Percentiles rank a stretch among this genome's conserved stretches.
Conservation (phyloP, 2,329 filamentous ascomycete species). For the Aspergillus nomiae region DNA sequence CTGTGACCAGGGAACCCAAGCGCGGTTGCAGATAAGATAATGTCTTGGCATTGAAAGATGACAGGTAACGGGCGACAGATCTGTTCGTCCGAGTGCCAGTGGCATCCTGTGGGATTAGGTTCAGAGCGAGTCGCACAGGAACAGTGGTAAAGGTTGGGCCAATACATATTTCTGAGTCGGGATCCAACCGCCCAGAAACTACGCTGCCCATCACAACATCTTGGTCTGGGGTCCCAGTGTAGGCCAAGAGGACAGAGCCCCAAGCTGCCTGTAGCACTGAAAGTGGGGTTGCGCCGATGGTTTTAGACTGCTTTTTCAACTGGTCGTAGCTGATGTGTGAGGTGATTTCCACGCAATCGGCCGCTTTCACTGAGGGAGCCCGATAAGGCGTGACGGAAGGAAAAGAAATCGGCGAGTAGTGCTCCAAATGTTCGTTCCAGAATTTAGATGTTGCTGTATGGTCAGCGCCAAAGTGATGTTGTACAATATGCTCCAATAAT, state of each 20-base stretch:
- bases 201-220: constrained; percentile 40
- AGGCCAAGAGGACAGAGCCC: constrained; percentile 35
- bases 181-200: constrained; percentile 32
- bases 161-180: constrained; percentile 27
- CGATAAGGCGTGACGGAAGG: constrained; percentile 27
- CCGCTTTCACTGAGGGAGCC: constrained; percentile 14
- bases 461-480: constrained; percentile 28
- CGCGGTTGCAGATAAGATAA: constrained; percentile 27
- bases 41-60: constrained; percentile 24
- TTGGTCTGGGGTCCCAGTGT: constrained; percentile 35
- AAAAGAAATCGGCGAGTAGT: constrained; percentile 23
- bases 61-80: constrained; percentile 27
- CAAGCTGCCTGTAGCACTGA: constrained; percentile 41
- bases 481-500: constrained; percentile 27
- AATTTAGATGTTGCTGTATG: constrained; percentile 21
- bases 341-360: constrained; percentile 25
- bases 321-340: constrained; percentile 23
- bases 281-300: constrained; percentile 33
- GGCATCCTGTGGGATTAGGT: constrained; percentile 15
- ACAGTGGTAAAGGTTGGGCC: constrained; percentile 40
- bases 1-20: constrained; percentile 25
- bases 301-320: constrained; percentile 33
- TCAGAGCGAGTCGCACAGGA: constrained; percentile 32
- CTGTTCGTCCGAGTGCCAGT: constrained; percentile 22
- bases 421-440: constrained; percentile 24